Base-by-base conservation (phyloP, 805 yeast species). In the Wickerhamomyces queroliae region DNA sequence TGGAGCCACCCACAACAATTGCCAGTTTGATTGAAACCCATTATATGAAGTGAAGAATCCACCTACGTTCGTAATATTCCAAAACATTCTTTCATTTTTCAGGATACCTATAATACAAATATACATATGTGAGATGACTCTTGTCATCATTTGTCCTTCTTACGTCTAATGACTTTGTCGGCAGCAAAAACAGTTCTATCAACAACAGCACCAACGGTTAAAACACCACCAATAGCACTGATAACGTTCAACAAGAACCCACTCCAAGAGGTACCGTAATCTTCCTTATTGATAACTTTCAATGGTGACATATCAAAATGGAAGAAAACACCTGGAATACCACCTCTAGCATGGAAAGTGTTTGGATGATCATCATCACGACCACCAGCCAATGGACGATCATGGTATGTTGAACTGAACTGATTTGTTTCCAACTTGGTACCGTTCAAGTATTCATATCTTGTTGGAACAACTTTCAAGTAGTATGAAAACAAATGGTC, bases 141-240 rank as follows among this genome's bases (percentile, higher is more conserved):
- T 26, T 17, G 16, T 17, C 13, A 13, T 25, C 25, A 56, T 47
- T 52, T 57, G 39, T 76, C 77, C 65, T 84, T 84, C 61, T 85
- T 83, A 17, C 79, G 76, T 52, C 74, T 69, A 23, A 89, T 61
- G 12, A 82, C 86, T 60, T 77, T 78, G 56, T 89, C 90, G 1
- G 96, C 96, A 11, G 86, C 91, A 76, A 86, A 89, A 5, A 89
- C 83, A 3, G 95, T 80, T 43, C 88, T 76, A 60, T 93, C 99
- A 35, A 90, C 61, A 27, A 90, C 77, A 0, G 96, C 83, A 9
- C 95, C 98, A 21, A 91, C 89, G 21, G 96, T 90, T 43, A 93
- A 68, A 10, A 93, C 89, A 35, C 98, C 97, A 9, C 97, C 98
- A 30, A 91, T 73, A 7, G 95, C 87, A 40, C 96, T 83, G 48